phyloP scores from a whole-genome alignment of 2,329 filamentous ascomycete genomes.

The Colletotrichum sansevieriae region DNA sequence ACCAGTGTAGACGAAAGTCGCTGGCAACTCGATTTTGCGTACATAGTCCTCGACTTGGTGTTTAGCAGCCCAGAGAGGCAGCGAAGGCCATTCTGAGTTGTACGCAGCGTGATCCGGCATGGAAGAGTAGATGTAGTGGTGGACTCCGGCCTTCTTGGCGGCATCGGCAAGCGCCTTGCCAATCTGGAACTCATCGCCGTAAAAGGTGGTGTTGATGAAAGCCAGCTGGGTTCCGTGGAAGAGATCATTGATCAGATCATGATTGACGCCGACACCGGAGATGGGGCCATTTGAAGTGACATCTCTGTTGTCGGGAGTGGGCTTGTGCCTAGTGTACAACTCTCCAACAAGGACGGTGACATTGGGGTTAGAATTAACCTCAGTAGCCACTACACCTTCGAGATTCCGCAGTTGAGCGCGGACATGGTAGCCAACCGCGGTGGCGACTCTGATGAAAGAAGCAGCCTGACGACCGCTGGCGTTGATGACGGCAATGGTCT shows the following conservation, averaged over 20 bases:
- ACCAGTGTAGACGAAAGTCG: slow-evolving; percentile 95
- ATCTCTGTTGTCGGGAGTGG: slow-evolving; percentile 65
- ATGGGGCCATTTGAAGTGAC: slow-evolving; percentile 78
- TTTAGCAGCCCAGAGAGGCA: slow-evolving; percentile 94
- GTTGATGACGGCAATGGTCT: slow-evolving; percentile 95
- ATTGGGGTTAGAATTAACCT: slow-evolving; percentile 85
- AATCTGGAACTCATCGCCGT: slow-evolving; percentile 92
- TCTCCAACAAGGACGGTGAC: slow-evolving; percentile 75
- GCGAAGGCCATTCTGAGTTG: slow-evolving; percentile 79
- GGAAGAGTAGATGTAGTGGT: slow-evolving; percentile 95
- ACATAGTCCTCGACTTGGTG: slow-evolving; percentile 94
- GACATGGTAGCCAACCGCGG: slow-evolving; percentile 92
- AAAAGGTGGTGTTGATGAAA: slow-evolving; percentile 98
- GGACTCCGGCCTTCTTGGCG: slow-evolving; percentile 84
- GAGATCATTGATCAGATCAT: slow-evolving; percentile 78
- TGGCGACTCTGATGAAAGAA: slow-evolving; percentile 93
- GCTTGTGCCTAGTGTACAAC: slow-evolving; percentile 69
- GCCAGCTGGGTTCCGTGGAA: slow-evolving; percentile 89
- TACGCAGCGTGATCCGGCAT: slow-evolving; percentile 95
- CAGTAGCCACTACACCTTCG: slow-evolving; percentile 88
- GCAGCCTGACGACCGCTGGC: slow-evolving; percentile 95
- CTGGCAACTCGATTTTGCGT: slow-evolving; percentile 82
- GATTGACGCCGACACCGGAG: slow-evolving; percentile 76
- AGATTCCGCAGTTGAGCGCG: slow-evolving; percentile 91
- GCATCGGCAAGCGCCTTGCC: slow-evolving; percentile 90